Conservation (phyloP, 768 basidiomycete species). For the Rhizopogon vulgaris region DNA sequence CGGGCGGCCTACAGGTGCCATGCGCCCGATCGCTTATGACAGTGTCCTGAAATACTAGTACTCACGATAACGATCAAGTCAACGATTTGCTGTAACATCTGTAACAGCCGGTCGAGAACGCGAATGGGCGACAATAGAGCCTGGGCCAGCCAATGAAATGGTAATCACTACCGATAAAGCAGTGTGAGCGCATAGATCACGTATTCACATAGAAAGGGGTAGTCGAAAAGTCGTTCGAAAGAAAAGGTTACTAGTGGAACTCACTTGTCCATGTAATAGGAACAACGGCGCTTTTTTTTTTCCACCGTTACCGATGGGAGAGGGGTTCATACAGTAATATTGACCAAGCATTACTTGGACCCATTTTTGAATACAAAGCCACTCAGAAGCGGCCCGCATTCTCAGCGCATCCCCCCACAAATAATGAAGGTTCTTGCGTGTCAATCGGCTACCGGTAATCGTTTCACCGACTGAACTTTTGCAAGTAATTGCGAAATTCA, state of each 20-base stretch:
- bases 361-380: neutral
- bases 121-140: neutral
- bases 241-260: neutral
- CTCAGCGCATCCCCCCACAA: neutral
- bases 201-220: neutral
- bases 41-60: neutral
- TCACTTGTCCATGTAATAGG: neutral
- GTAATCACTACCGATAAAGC: too few relatives aligned
- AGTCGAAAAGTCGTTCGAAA: neutral
- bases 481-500: too few relatives aligned
- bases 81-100: neutral
- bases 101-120: neutral
- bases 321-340: neutral
- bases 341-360: neutral
- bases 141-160: neutral
- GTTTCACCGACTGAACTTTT: neutral
- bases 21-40: neutral
- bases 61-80: neutral
- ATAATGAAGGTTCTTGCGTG: neutral
- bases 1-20: neutral
- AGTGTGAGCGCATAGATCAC: neutral
- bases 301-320: neutral
- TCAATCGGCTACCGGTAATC: neutral
- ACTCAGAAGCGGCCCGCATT: neutral
- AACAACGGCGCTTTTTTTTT: neutral